Evolutionary conservation across 345 rosid species (phyloP).

Genomic region (Erodium maritimum): DNA sequence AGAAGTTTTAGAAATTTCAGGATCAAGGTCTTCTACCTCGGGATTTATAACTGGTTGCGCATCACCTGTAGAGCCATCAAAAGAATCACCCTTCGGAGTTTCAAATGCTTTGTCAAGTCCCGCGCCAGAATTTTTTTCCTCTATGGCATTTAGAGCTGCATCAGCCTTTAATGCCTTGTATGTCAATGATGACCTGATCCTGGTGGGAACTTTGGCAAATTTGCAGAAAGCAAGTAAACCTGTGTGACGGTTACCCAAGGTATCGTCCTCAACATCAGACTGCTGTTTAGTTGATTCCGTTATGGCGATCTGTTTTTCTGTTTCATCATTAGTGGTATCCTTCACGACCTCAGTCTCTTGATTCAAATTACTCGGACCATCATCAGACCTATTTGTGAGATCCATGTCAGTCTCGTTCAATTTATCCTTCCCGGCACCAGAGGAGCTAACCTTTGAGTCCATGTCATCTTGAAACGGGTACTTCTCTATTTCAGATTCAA

Average conservation of each 20-base stretch:
- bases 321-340: slow-evolving; percentile 24
- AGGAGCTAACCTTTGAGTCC: slow-evolving; percentile 46
- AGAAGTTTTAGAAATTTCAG: slow-evolving; percentile 24
- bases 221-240: slow-evolving; percentile 63
- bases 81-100: slow-evolving; percentile 19
- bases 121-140: slow-evolving; percentile 26
- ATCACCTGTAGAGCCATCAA: slow-evolving; percentile 23
- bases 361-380: slow-evolving; percentile 14
- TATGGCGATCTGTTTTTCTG: slow-evolving; percentile 26
- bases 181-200: slow-evolving; percentile 64
- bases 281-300: slow-evolving; percentile 25
- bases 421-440: slow-evolving; percentile 29
- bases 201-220: slow-evolving; percentile 76
- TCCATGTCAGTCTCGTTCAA: slow-evolving; percentile 25
- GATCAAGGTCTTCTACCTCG: slow-evolving; percentile 18
- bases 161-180: slow-evolving; percentile 29
- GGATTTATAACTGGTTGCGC: slow-evolving; percentile 13
- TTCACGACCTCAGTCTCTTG: slow-evolving; percentile 32
- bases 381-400: slow-evolving; percentile 34
- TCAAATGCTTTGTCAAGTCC: slow-evolving; percentile 24
- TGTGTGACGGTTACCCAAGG: slow-evolving; percentile 27
- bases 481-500: slow-evolving; percentile 41
- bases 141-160: slow-evolving; percentile 24
- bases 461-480: slow-evolving; percentile 30
- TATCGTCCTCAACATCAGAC: slow-evolving; percentile 18